A percentile compares a stretch with the other conserved stretches of the same genome.
These are phyloP conservation scores for Tuber borchii DNA, from an alignment of 495 filamentous ascomycete species.

Conservation along the genomic window DNA sequence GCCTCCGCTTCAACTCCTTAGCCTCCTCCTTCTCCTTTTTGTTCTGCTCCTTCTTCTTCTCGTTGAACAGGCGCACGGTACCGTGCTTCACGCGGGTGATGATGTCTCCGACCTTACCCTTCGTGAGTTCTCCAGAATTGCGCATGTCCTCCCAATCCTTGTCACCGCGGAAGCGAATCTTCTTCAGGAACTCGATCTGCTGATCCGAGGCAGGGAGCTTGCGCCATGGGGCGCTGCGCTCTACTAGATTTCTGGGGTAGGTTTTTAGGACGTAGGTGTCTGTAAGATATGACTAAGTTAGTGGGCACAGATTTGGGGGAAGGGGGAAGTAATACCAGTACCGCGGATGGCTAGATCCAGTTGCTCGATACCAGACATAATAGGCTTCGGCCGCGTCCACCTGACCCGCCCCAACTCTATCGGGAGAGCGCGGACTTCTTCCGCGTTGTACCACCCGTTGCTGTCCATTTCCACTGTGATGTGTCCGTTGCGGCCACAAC, in stretches of 20 bases:
- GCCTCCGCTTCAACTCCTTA: constrained; percentile 1
- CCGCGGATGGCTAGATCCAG: constrained; percentile 70
- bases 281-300: neutral
- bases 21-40: constrained; percentile 10
- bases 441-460: constrained; percentile 40
- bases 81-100: constrained; percentile 87
- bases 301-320: neutral
- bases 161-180: constrained; percentile 51
- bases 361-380: constrained; percentile 52
- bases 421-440: constrained; percentile 45
- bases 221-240: constrained; percentile 60
- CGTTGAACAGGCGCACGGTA: constrained; percentile 43
- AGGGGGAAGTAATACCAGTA: constrained; percentile 50
- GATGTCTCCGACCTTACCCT: constrained; percentile 81
- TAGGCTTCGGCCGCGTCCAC: constrained; percentile 53
- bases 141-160: constrained; percentile 6
- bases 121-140: constrained; percentile 49
- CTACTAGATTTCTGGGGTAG: constrained; percentile 57
- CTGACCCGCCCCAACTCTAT: neutral
- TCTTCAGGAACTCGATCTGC: constrained; percentile 70
- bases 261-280: constrained; percentile 60
- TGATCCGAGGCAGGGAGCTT: constrained; percentile 55
- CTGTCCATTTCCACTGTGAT: constrained; percentile 55
- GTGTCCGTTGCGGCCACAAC: constrained; percentile 51
- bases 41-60: constrained; percentile 7